Conservation (phyloP, 164 flowering plant species). For the Umbilicus rupestris region DNA sequence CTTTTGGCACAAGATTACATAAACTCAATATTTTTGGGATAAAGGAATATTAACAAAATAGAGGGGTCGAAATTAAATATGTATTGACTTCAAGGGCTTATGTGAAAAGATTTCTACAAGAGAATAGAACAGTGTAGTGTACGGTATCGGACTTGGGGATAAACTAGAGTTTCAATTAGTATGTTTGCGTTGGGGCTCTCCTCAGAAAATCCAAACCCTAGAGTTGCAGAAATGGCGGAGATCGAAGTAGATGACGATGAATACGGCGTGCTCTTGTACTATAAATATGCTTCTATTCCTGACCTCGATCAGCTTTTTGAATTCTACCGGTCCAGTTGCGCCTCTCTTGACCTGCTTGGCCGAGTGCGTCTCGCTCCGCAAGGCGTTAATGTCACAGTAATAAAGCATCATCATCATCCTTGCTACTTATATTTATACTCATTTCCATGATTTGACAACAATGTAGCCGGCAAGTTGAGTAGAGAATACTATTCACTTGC, state of each 20-base stretch:
- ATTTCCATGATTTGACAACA: background rate
- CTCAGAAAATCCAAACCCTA: background rate
- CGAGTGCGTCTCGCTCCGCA: slow-evolving; percentile 81
- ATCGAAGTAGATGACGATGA: slow-evolving; percentile 25
- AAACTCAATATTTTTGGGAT: no score
- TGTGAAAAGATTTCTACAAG: no score
- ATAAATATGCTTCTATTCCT: slow-evolving; percentile 55
- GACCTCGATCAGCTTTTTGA: slow-evolving; percentile 39
- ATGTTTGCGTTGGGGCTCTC: background rate
- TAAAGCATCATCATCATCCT: background rate
- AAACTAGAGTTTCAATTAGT: no score
- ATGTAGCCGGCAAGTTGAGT: no score
- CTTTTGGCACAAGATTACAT: no score
- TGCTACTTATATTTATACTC: background rate
- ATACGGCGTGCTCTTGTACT: slow-evolving; percentile 73
- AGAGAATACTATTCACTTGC: no score
- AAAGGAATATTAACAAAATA: no score
- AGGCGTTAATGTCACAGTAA: slow-evolving; percentile 94
- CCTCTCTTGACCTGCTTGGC: slow-evolving; percentile 67
- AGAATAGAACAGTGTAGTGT: no score
- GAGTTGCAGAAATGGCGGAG: slow-evolving; percentile 6
- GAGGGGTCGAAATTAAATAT: no score
- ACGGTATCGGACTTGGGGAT: no score
- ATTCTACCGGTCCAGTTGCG: slow-evolving; percentile 70
- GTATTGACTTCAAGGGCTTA: no score